phyloP scores from a whole-genome alignment of 257 asterid species.

The Ocimum tenuiflorum region DNA sequence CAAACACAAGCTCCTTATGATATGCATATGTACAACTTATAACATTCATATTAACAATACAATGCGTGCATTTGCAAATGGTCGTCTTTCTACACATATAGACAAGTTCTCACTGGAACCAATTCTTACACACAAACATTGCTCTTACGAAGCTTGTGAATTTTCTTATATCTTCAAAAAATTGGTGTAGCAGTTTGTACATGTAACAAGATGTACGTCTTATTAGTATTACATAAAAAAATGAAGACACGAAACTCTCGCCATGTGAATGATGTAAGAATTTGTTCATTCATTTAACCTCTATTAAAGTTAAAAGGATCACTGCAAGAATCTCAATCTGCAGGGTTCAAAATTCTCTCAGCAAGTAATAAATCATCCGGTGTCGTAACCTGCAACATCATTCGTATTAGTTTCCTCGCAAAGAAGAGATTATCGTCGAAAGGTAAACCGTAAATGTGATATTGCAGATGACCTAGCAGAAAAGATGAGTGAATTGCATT shows the following conservation, averaged over 20 bases:
- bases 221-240: slow-evolving; percentile 2
- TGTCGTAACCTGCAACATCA: slow-evolving; percentile 70
- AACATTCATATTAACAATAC: no score
- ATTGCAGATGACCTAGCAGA: no score
- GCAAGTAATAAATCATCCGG: slow-evolving; percentile 93
- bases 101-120: no score
- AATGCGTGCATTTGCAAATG: no score
- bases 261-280: not conserved
- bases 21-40: no score
- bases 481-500: no score
- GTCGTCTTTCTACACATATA: no score
- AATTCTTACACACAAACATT: no score
- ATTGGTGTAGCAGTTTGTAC: not conserved
- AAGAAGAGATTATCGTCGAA: not conserved
- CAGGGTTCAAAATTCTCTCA: slow-evolving; percentile 70
- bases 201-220: not conserved
- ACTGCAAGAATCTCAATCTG: slow-evolving; percentile 11
- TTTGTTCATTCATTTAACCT: not conserved
- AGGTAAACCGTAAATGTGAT: not conserved
- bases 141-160: not conserved
- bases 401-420: slow-evolving; percentile 5
- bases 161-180: not conserved
- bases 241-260: slow-evolving; percentile 3
- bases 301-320: not conserved
- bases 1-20: no score